A percentile compares a stretch with the other conserved stretches of the same genome.
Conservation (phyloP, 2,329 filamentous ascomycete species). For the Pseudogymnoascus sp. region DNA sequence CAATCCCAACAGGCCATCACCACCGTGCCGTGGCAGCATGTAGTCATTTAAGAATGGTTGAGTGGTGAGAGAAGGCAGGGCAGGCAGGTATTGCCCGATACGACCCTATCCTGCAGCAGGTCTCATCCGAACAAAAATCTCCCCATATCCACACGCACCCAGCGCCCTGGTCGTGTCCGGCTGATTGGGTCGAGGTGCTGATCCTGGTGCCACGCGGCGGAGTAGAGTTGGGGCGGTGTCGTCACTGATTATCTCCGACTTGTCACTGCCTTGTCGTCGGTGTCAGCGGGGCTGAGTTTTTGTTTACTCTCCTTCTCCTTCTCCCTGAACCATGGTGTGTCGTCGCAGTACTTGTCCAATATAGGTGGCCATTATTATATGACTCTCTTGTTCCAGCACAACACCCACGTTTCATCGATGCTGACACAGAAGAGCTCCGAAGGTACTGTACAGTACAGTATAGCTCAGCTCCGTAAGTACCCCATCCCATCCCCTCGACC, state of each 20-base stretch:
- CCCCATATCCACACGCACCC: background rate
- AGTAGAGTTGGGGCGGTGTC: background rate
- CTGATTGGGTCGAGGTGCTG: background rate
- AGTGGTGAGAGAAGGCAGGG: background rate
- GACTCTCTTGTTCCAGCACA: background rate
- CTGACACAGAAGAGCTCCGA: background rate
- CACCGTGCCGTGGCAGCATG: background rate
- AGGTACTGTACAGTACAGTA: background rate
- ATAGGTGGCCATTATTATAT: background rate
- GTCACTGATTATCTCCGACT: background rate
- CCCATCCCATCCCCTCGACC: no score
- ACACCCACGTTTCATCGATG: background rate
- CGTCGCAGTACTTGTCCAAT: background rate
- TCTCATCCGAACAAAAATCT: background rate
- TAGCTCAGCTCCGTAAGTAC: background rate
- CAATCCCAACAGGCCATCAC: background rate
- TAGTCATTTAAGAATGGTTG: background rate
- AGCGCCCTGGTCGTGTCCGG: background rate
- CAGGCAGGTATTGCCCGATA: background rate
- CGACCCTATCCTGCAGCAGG: background rate
- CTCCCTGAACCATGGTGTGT: background rate
- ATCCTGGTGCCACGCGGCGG: background rate
- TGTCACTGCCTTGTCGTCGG: background rate
- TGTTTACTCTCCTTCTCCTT: background rate
- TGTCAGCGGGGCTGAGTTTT: background rate